Conservation (phyloP, 192 early-diverging fungal genomes). For the Coemansia sp. region DNA sequence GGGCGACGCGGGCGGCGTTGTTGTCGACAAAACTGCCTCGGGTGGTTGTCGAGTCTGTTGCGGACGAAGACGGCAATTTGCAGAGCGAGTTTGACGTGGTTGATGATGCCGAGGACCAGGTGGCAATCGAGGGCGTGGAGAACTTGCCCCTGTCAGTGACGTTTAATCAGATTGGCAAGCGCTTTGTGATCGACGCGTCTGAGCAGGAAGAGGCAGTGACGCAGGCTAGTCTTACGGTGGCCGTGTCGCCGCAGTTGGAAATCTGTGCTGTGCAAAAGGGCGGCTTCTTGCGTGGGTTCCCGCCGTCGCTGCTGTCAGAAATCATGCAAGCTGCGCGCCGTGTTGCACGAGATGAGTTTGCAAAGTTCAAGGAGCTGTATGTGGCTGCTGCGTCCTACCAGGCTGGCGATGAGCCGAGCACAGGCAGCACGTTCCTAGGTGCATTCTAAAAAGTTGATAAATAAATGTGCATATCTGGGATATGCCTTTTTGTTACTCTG, state of each 20-base stretch:
- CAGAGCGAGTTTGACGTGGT: conserved; percentile 89
- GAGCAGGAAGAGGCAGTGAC: conserved; percentile 88
- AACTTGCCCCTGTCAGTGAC: conserved; percentile 83
- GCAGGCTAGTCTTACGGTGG: conserved; percentile 74
- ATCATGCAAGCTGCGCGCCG: conserved; percentile 39
- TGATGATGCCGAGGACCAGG: conserved; percentile 84
- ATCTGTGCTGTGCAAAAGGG: conserved; percentile 89
- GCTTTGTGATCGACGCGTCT: conserved; percentile 85
- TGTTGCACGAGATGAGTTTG: conserved; percentile 37
- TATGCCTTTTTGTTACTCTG: background rate
- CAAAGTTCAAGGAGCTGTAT: conserved; percentile 21
- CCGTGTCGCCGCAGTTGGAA: conserved; percentile 76
- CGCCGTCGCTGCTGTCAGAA: conserved; percentile 44
- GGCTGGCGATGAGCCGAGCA: conserved; percentile 32
- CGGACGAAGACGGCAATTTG: conserved; percentile 75
- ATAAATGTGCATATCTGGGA: background rate
- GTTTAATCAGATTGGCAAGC: conserved; percentile 79
- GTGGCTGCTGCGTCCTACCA: conserved; percentile 16
- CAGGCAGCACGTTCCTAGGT: conserved; percentile 52
- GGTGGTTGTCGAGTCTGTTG: conserved; percentile 75
- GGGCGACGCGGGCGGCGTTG: conserved; percentile 87
- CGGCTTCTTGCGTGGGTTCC: conserved; percentile 44
- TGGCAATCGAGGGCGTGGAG: conserved; percentile 72
- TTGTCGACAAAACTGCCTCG: conserved; percentile 83
- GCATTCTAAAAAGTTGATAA: conserved; percentile 27